phyloP scores from a whole-genome alignment of 257 asterid species.

The Solanum clarkiae region DNA sequence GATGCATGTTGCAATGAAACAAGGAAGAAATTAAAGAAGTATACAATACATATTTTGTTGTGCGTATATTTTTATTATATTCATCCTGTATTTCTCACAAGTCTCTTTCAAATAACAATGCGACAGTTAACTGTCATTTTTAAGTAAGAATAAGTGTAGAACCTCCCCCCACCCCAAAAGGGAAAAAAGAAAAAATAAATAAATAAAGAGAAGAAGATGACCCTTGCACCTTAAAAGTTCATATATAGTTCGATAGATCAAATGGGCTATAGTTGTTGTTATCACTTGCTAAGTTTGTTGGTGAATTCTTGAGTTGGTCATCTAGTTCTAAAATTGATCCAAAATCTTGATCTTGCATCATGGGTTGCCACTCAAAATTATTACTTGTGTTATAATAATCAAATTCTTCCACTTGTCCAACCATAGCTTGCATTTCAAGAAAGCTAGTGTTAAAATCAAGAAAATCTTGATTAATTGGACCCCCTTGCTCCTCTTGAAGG shows the following conservation, averaged over 20 bases:
- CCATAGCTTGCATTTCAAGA: constrained; percentile 28
- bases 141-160: background rate
- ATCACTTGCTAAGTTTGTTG: constrained; percentile 22
- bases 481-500: constrained; percentile 10
- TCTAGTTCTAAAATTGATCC: constrained; percentile 37
- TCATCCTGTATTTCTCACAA: background rate
- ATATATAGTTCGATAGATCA: constrained; percentile 47
- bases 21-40: background rate
- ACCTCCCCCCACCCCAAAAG: background rate
- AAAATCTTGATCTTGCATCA: constrained; percentile 43
- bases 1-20: background rate
- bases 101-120: background rate
- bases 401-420: constrained; percentile 25
- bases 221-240: constrained; percentile 1
- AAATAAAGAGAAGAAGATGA: background rate
- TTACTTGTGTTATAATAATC: constrained; percentile 16
- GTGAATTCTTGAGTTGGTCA: constrained; percentile 9
- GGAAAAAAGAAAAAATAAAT: background rate
- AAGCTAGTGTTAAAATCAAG: constrained; percentile 18
- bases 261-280: constrained; percentile 48
- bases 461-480: constrained; percentile 14
- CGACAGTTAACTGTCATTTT: background rate
- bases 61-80: background rate
- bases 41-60: background rate
- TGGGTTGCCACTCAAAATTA: constrained; percentile 17